Percentiles rank a stretch among this genome's conserved stretches.
phyloP scores from a whole-genome alignment of 305 asterid genomes.

The Fraxinus nigra region DNA sequence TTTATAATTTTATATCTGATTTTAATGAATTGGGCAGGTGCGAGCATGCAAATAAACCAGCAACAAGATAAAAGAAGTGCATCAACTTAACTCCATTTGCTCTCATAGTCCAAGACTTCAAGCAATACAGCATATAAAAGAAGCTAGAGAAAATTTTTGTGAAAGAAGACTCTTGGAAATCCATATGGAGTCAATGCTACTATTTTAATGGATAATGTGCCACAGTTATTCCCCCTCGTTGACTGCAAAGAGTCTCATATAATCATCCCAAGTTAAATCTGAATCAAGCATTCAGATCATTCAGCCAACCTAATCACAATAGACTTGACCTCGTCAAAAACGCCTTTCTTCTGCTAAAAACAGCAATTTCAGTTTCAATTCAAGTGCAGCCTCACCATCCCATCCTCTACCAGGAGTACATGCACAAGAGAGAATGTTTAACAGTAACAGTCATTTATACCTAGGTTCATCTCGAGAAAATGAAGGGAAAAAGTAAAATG shows the following conservation, averaged over 20 bases:
- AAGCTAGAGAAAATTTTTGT: neutral
- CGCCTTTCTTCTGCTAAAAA: neutral
- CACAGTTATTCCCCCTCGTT: neutral
- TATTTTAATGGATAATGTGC: neutral
- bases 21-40: neutral
- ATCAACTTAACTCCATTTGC: neutral
- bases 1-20: neutral
- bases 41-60: neutral
- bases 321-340: neutral
- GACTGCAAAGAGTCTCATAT: neutral
- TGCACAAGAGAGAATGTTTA: neutral
- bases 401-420: neutral
- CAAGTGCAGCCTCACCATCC: neutral
- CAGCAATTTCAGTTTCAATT: neutral
- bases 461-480: neutral
- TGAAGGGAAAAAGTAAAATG: neutral
- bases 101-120: neutral
- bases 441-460: neutral
- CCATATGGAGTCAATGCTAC: neutral
- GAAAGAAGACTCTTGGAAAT: neutral
- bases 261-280: neutral
- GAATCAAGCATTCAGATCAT: neutral
- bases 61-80: neutral
- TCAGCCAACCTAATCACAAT: neutral
- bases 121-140: neutral